phyloP scores from a whole-genome alignment of 352 stramenopile genomes.

The Pythium brassicae region DNA sequence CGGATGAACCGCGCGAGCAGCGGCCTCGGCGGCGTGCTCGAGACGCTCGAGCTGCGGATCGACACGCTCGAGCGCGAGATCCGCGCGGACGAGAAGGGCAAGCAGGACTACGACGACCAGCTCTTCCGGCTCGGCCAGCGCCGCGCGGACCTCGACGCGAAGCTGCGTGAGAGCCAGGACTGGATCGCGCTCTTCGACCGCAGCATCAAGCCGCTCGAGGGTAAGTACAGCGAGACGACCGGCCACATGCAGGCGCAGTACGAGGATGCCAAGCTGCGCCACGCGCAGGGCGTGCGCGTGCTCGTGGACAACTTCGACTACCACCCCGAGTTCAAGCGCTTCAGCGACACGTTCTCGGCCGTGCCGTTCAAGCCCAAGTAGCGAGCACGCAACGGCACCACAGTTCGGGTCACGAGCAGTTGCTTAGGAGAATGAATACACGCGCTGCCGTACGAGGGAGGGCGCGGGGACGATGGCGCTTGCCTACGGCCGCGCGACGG shows the following conservation, averaged over 20 bases:
- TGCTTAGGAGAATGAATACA: no score
- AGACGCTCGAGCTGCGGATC: constrained; percentile 54
- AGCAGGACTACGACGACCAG: constrained; percentile 75
- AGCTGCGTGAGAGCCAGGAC: constrained; percentile 44
- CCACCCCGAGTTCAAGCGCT: constrained; percentile 87
- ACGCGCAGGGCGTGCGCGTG: constrained; percentile 78
- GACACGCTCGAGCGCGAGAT: constrained; percentile 65
- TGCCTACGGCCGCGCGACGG: constrained; percentile 13
- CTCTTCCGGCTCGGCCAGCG: constrained; percentile 54
- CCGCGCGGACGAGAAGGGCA: constrained; percentile 69
- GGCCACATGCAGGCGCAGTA: constrained; percentile 77
- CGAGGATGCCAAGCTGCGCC: constrained; percentile 80
- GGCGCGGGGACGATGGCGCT: no score
- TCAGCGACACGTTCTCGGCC: constrained; percentile 82
- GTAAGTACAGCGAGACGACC: constrained; percentile 71
- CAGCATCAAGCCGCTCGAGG: constrained; percentile 68
- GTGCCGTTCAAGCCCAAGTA: constrained; percentile 76
- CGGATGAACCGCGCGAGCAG: constrained; percentile 75
- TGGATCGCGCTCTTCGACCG: constrained; percentile 69
- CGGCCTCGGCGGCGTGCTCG: constrained; percentile 60
- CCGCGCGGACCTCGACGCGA: constrained; percentile 46
- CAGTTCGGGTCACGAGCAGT: no score
- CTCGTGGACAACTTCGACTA: constrained; percentile 89
- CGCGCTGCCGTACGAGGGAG: no score
- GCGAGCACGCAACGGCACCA: no score